A percentile compares a stretch with the other conserved stretches of the same genome.
Evolutionary conservation across 2,329 filamentous ascomycete genomes (phyloP).

Genomic region (Tolypocladium inflatum): DNA sequence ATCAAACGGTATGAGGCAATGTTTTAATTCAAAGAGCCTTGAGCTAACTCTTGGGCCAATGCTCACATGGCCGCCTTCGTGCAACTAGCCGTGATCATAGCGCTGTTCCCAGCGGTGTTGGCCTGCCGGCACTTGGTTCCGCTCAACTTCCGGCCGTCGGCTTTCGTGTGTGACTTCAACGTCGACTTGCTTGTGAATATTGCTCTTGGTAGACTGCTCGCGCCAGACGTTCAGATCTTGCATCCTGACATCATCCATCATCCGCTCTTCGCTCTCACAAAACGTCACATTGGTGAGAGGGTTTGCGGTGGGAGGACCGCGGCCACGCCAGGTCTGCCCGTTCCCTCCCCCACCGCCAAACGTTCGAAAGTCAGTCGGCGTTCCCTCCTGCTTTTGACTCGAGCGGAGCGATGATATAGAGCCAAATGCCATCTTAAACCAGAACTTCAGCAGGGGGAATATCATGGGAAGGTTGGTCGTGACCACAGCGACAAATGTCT

Average conservation of each 20-base stretch:
- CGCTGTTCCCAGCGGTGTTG: neutral
- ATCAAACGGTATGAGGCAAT: too few species aligned
- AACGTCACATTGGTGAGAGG: conserved; percentile 8
- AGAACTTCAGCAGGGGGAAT: conserved; percentile 33
- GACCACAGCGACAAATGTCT: conserved; percentile 33
- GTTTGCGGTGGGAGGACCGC: conserved; percentile 7
- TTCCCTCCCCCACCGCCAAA: conserved; percentile 9
- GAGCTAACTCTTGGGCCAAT: neutral
- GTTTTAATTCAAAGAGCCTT: neutral
- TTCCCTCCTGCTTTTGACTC: conserved; percentile 10
- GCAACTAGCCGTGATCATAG: neutral
- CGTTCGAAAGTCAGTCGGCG: conserved; percentile 10
- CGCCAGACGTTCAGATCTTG: conserved; percentile 5
- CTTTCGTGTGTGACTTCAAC: neutral
- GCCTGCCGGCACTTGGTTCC: neutral
- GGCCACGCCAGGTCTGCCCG: conserved; percentile 2
- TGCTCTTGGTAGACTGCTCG: neutral
- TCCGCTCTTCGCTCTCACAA: conserved; percentile 14
- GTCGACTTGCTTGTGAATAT: neutral
- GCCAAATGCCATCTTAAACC: conserved; percentile 15
- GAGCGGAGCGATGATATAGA: conserved; percentile 13
- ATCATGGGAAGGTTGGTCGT: conserved; percentile 35
- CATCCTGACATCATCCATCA: conserved; percentile 10
- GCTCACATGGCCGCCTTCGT: neutral
- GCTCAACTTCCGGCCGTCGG: neutral